Percentiles rank a stretch among this genome's conserved stretches.
These are phyloP conservation scores for Trapa incisa DNA, from an alignment of 345 rosid genomes.

Conservation along the genomic window DNA sequence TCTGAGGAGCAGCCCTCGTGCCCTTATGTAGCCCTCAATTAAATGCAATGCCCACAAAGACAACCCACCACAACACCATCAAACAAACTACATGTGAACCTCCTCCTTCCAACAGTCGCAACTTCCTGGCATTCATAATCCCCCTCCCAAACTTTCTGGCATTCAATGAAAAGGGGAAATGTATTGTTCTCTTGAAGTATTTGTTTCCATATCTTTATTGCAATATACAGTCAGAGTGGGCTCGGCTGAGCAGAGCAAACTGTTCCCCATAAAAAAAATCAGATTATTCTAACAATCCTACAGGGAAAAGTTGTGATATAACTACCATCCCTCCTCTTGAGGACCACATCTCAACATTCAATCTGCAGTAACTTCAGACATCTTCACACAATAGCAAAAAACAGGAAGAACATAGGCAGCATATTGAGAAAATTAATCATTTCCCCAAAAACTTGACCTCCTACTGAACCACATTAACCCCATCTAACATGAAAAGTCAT, in stretches of 20 bases:
- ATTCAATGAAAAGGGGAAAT: background rate
- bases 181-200: background rate
- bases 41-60: background rate
- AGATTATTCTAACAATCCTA: too few relatives aligned
- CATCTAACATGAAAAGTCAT: background rate
- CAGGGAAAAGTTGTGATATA: too few relatives aligned
- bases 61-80: background rate
- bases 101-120: background rate
- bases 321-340: too few relatives aligned
- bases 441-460: background rate
- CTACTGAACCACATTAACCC: background rate
- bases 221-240: background rate
- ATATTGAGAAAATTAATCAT: background rate
- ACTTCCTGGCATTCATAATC: too few relatives aligned
- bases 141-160: background rate
- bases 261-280: too few relatives aligned
- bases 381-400: background rate
- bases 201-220: background rate
- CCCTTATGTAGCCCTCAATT: slow-evolving; percentile 2
- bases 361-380: background rate
- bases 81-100: background rate
- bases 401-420: background rate
- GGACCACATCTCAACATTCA: background rate
- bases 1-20: slow-evolving; percentile 15
- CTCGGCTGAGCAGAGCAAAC: background rate